A percentile compares a stretch with the other conserved stretches of the same genome.
Conservation (phyloP, 345 rosid species). For the Clausena lansium region DNA sequence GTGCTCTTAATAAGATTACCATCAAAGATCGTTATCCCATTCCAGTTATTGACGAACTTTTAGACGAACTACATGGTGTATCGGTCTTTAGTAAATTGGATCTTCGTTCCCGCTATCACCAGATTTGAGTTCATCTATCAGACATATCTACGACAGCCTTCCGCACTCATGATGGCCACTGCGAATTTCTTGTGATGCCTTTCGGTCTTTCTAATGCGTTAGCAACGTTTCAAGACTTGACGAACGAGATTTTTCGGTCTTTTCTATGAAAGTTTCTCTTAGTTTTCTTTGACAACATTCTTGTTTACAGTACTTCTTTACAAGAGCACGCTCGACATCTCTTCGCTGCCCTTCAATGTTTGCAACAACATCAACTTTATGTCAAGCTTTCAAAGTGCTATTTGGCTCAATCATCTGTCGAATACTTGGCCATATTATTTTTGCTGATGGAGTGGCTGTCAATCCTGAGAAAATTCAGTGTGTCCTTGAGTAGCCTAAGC, state of each 20-base stretch:
- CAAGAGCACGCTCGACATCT: neutral
- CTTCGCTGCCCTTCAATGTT: neutral
- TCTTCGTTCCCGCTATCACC: neutral
- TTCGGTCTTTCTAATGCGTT: neutral
- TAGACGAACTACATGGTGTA: neutral
- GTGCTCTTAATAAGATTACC: neutral
- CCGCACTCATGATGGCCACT: neutral
- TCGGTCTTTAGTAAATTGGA: neutral
- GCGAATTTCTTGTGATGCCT: neutral
- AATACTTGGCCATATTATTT: neutral
- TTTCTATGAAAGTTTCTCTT: neutral
- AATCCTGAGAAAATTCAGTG: neutral
- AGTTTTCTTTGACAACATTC: neutral
- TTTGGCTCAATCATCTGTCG: neutral
- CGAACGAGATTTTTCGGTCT: neutral
- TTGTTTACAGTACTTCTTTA: neutral
- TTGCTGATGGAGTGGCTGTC: neutral
- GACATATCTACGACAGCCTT: neutral
- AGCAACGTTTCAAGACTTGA: neutral
- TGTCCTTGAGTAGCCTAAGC: neutral
- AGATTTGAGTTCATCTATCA: neutral
- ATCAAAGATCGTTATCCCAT: neutral
- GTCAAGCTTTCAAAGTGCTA: neutral
- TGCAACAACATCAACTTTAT: neutral
- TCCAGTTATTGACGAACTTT: neutral